Evolutionary conservation across 2,329 filamentous ascomycete species (phyloP), one percentile per base, ranked within the genome.

Genomic region (Pseudocercospora cruenta): DNA sequence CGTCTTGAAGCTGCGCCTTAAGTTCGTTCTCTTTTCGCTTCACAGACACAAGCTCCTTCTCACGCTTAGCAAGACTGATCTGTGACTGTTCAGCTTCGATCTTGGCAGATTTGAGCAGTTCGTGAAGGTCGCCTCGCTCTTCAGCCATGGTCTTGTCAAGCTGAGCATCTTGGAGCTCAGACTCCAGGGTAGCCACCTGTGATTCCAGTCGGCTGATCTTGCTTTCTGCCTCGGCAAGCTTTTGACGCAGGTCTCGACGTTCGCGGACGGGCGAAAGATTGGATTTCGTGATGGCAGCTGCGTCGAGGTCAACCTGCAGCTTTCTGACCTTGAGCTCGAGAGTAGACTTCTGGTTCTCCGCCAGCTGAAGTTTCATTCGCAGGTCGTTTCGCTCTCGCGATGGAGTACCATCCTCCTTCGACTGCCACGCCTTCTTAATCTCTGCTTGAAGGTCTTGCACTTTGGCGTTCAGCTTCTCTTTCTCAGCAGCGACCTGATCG

Each of bases 1-100:
- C 78, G 26, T 89, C 86, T 64, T 91, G 88, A 21, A 96, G 84
- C 71, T 94, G 92, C 62, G 83, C 81, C 9, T 88, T 85, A 16
- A 92, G 83, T 9, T 87, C 82, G 21, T 82, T 80, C 72, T 91
- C 88, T n/a, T 85, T 84, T 14, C 80, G 80, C 36, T 82, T 79
- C 28, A 88, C 81, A 33, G 82, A 78, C 47, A 86, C 85, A 58
- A 94, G 86, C 14, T 87, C 85, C 63, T 87, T 83, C 63, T 92
- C 89, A 67, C 91, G 88, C 73, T 91, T 87, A 5, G 85, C 83
- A 28, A 95, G 84, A 73, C 91, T 88, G 65, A 91, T 84, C 71
- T 92, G 89, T n/a, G 95, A 83, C 53, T 78, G 72, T 60, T 81
- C 79, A 14, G 77, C 75, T 61, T 80, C 78, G 28, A 87, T 82